phyloP scores from a whole-genome alignment of 2,329 filamentous ascomycete genomes.

The Beauveria sp. region DNA sequence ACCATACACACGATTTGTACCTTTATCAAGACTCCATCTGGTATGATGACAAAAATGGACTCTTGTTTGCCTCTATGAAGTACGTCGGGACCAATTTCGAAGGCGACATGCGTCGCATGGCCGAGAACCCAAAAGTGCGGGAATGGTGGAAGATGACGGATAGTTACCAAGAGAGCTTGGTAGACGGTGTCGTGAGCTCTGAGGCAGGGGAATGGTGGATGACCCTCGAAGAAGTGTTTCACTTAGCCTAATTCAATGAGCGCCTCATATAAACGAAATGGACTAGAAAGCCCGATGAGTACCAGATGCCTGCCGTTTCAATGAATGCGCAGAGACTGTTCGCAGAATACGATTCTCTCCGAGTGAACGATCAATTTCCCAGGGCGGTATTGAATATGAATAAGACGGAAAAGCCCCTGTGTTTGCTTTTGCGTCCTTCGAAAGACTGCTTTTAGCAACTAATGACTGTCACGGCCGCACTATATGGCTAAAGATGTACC shows the following conservation, averaged over 20 bases:
- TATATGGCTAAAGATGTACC: too few species aligned
- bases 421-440: not conserved
- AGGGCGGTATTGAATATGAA: too few species aligned
- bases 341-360: not conserved
- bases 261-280: not conserved
- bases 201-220: slow-evolving; percentile 62
- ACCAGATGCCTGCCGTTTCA: not conserved
- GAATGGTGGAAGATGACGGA: slow-evolving; percentile 82
- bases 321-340: not conserved
- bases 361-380: not conserved
- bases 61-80: slow-evolving; percentile 70
- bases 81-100: slow-evolving; percentile 68
- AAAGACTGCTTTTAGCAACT: not conserved
- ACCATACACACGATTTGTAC: not conserved
- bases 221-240: slow-evolving; percentile 62
- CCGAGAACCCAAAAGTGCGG: slow-evolving; percentile 61
- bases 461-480: too few species aligned
- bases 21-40: slow-evolving; percentile 58
- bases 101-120: slow-evolving; percentile 70
- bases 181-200: slow-evolving; percentile 51
- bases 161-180: slow-evolving; percentile 59
- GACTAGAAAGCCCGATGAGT: too few species aligned
- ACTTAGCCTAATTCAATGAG: slow-evolving; percentile 33
- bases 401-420: too few species aligned
- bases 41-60: slow-evolving; percentile 53